Percentiles rank a stretch among this genome's conserved stretches.
These are phyloP conservation scores for Podospora comata DNA, from an alignment of 495 filamentous ascomycete genomes.

Conservation along the genomic window DNA sequence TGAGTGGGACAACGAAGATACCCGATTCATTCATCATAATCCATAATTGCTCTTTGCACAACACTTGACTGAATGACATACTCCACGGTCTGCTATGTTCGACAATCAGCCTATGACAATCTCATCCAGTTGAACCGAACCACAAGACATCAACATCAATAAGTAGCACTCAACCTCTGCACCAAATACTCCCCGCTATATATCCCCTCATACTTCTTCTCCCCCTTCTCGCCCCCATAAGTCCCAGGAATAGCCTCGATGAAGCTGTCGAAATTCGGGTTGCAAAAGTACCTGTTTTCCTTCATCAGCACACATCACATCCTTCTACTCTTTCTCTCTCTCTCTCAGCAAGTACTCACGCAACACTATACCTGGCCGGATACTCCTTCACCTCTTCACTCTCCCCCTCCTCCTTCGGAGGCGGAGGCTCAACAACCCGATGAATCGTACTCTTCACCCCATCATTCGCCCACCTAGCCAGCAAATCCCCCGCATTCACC, in stretches of 20 bases:
- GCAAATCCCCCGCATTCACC: conserved; percentile 85
- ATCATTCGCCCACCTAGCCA: conserved; percentile 89
- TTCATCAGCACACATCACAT: conserved; percentile 13
- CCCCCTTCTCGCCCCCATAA: conserved; percentile 56
- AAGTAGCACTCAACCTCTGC: conserved; percentile 73
- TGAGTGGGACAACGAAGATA: neutral
- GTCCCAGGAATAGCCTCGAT: conserved; percentile 91
- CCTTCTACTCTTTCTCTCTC: neutral
- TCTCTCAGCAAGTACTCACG: conserved; percentile 44
- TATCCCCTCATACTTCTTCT: conserved; percentile 76
- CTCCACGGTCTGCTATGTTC: neutral
- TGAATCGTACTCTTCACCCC: conserved; percentile 85
- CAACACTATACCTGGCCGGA: conserved; percentile 66
- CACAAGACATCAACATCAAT: conserved; percentile 30
- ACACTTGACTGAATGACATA: no score
- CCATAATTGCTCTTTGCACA: no score
- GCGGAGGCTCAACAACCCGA: conserved; percentile 70
- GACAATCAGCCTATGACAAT: no score
- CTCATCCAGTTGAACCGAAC: no score
- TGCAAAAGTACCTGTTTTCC: conserved; percentile 72
- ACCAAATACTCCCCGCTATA: conserved; percentile 81
- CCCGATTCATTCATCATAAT: neutral
- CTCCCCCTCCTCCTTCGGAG: conserved; percentile 18
- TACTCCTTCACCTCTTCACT: conserved; percentile 44
- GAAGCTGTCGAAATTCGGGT: conserved; percentile 72